Evolutionary conservation across 169 alveolate species (phyloP).

Genomic region (Cryptosporidium ubiquitum): DNA sequence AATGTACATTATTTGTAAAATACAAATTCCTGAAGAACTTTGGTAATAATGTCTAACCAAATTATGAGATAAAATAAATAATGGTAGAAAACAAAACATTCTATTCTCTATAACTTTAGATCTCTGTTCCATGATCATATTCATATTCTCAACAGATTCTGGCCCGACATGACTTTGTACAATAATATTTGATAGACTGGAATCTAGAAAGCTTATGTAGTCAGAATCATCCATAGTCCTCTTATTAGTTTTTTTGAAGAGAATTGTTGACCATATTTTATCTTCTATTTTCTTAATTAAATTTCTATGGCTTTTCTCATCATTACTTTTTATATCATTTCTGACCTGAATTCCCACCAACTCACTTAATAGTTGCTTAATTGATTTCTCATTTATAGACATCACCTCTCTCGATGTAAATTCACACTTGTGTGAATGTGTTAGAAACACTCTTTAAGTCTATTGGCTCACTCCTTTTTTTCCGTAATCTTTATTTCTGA

Average conservation of each 20-base stretch:
- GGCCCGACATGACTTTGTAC: background rate
- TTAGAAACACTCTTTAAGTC: background rate
- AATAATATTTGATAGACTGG: constrained; percentile 4
- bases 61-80: background rate
- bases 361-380: constrained; percentile 11
- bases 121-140: background rate
- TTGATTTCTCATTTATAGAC: background rate
- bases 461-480: background rate
- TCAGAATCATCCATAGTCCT: background rate
- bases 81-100: constrained; percentile 26
- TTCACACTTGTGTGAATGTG: background rate
- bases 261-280: constrained; percentile 20
- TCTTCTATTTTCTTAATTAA: constrained; percentile 1
- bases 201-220: background rate
- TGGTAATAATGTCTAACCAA: background rate
- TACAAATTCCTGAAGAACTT: background rate
- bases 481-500: background rate
- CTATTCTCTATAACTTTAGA: constrained; percentile 12
- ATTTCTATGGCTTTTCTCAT: background rate
- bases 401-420: background rate
- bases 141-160: background rate
- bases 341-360: background rate
- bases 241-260: background rate
- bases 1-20: constrained; percentile 14
- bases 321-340: background rate